Evolutionary conservation across 306 rosid genomes (phyloP).

Genomic region (Lithocarpus polystachyus): DNA sequence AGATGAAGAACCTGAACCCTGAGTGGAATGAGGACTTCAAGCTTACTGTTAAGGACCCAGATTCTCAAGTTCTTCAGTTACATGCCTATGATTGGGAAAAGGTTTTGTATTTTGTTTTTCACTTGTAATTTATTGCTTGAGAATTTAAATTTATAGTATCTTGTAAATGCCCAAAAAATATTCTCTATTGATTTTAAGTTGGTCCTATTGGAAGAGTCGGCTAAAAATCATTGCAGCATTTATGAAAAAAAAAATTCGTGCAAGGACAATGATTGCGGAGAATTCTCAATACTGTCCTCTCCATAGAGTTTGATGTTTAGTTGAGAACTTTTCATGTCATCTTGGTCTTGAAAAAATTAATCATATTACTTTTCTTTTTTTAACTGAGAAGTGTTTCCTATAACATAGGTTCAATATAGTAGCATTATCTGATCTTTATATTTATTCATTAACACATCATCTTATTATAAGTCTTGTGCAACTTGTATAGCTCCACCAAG

Average conservation of each 20-base stretch:
- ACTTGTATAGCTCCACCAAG: not conserved
- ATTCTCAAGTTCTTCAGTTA: conserved; percentile 30
- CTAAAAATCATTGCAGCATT: not conserved
- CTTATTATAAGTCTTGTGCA: too few relatives aligned
- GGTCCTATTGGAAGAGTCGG: not conserved
- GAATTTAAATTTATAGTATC: not conserved
- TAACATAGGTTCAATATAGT: not conserved
- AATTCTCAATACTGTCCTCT: not conserved
- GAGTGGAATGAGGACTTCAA: conserved; percentile 35
- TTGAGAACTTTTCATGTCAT: not conserved
- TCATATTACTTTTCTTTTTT: not conserved
- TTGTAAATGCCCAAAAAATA: not conserved
- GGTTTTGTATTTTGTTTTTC: conserved; percentile 11
- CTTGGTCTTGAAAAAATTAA: not conserved
- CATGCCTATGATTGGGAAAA: conserved; percentile 32
- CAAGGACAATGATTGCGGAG: not conserved
- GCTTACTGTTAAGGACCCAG: conserved; percentile 22
- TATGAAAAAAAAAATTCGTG: not conserved
- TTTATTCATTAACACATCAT: too few relatives aligned
- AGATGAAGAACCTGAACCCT: conserved; percentile 33
- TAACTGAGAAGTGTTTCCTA: not conserved
- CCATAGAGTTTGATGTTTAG: not conserved
- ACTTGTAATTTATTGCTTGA: not conserved
- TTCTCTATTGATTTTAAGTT: not conserved
- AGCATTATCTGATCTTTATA: too few relatives aligned